Percentiles rank a stretch among this genome's conserved stretches.
Evolutionary conservation across 2,329 filamentous ascomycete species (phyloP).

Genomic region (Paracoccidioides brasiliensis): DNA sequence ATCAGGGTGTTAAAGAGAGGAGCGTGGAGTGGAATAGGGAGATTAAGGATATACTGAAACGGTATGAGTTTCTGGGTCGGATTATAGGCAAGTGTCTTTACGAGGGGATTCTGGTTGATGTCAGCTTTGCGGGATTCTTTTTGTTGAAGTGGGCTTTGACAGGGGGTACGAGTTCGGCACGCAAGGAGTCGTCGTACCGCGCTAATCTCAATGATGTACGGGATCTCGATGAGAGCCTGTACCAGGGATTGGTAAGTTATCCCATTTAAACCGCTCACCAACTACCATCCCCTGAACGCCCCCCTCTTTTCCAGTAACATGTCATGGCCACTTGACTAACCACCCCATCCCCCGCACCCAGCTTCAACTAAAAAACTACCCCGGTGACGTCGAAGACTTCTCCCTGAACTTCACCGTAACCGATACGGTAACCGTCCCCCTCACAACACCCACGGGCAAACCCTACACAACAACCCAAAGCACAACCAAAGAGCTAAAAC

Average conservation of each 20-base stretch:
- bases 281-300: not conserved
- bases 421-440: conserved; percentile 47
- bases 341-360: conserved; percentile 9
- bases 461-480: conserved; percentile 25
- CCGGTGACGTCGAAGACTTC: conserved; percentile 67
- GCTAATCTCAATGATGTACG: conserved; percentile 90
- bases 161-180: conserved; percentile 48
- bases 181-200: conserved; percentile 61
- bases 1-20: conserved; percentile 39
- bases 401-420: conserved; percentile 80
- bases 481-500: conserved; percentile 58
- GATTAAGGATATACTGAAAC: conserved; percentile 50
- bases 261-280: not conserved
- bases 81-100: conserved; percentile 95
- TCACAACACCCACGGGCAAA: conserved; percentile 20
- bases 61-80: conserved; percentile 84
- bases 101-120: conserved; percentile 87
- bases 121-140: conserved; percentile 90
- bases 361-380: conserved; percentile 67
- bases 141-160: conserved; percentile 85
- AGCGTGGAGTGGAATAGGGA: conserved; percentile 44
- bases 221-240: conserved; percentile 81
- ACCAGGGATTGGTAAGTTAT: conserved; percentile 59
- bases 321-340: not conserved
- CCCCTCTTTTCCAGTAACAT: not conserved